Evolutionary conservation across 495 filamentous ascomycete genomes (phyloP), one percentile per base, ranked within the genome.

Genomic region (Penicillium roqueforti): DNA sequence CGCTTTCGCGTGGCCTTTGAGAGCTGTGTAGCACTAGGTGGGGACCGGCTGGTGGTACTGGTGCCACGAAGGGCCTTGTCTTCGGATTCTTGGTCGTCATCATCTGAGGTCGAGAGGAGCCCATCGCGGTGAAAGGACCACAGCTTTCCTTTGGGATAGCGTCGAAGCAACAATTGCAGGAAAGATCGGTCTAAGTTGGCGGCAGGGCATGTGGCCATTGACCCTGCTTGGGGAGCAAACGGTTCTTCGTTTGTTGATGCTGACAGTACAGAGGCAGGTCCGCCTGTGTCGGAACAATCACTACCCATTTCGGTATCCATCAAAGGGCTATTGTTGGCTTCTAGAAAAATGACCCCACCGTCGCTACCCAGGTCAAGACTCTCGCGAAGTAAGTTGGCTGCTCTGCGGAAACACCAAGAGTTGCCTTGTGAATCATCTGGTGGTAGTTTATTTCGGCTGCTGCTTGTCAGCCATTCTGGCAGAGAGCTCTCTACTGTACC

Each of bases 121-220:
- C 74, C 69, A 47, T 79, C 77, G 3, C 70, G 76, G 44, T 87
- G 83, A 57, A 85, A 85, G 14, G 79, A 81, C 79, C 84, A 88
- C 9, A 89, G 66, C 44, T 82, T 80, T 6, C 86, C 86, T 43
- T 79, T 76, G 6, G 80, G 79, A 59, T 88, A 84, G 13, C 79
- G 73, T 10, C 77, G 75, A 1, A 87, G 65, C 1, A 87, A 67
- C 46, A 73, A 63, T 5, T 73, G 70, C 1, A 87, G 63, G 20
- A 83, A 75, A 1, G 60, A 58, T 14, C 62, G 67, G 43, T 76
- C 73, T 22, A 75, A 44, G 45, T 63, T 70, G 11, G 69, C 66
- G 3, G 72, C 71, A 0, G 74, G 60, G 22, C 55, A 71, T 14
- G 56, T 58, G 2, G 58, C 61, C n/a, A 54, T 60, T 1, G 70